Percentiles rank a stretch among this genome's conserved stretches.
phyloP scores from a whole-genome alignment of 192 early-diverging fungal genomes.

The Entomortierella lignicola region DNA sequence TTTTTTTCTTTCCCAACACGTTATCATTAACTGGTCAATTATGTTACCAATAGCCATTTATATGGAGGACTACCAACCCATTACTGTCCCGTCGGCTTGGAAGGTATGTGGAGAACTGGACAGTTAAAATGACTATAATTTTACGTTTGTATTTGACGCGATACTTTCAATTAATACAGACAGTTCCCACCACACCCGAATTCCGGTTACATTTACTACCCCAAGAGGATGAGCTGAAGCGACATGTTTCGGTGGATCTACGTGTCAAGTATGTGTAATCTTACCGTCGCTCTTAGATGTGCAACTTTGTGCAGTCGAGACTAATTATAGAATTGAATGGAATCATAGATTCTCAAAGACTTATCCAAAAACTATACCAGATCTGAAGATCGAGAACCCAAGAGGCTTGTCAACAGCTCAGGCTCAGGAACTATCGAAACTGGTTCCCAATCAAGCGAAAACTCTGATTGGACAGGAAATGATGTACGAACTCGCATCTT shows the following conservation, averaged over 20 bases:
- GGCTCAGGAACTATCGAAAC: slow-evolving; percentile 54
- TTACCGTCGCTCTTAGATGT: background rate
- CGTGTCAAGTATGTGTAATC: slow-evolving; percentile 60
- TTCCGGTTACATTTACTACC: slow-evolving; percentile 65
- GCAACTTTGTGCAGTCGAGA: too few relatives aligned
- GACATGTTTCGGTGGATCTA: slow-evolving; percentile 61
- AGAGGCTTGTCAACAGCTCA: slow-evolving; percentile 65
- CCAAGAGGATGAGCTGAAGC: slow-evolving; percentile 57
- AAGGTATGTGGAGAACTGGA: slow-evolving; percentile 46
- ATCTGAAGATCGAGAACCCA: slow-evolving; percentile 62
- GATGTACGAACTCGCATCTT: slow-evolving; percentile 72
- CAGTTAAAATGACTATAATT: background rate
- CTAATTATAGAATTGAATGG: too few relatives aligned
- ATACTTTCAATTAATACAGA: slow-evolving; percentile 22
- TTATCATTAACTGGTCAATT: too few relatives aligned
- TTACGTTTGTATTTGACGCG: background rate
- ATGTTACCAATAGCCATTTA: slow-evolving; percentile 59
- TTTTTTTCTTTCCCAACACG: too few relatives aligned
- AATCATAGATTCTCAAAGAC: slow-evolving; percentile 67
- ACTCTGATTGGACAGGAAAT: slow-evolving; percentile 69
- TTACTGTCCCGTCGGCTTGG: slow-evolving; percentile 61
- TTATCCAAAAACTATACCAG: slow-evolving; percentile 74
- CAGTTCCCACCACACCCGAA: slow-evolving; percentile 58
- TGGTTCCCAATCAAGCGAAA: slow-evolving; percentile 53
- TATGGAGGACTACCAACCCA: slow-evolving; percentile 68